These are phyloP conservation scores for Ramaria sp. DNA, from an alignment of 768 basidiomycete species.

Conservation along the genomic window DNA sequence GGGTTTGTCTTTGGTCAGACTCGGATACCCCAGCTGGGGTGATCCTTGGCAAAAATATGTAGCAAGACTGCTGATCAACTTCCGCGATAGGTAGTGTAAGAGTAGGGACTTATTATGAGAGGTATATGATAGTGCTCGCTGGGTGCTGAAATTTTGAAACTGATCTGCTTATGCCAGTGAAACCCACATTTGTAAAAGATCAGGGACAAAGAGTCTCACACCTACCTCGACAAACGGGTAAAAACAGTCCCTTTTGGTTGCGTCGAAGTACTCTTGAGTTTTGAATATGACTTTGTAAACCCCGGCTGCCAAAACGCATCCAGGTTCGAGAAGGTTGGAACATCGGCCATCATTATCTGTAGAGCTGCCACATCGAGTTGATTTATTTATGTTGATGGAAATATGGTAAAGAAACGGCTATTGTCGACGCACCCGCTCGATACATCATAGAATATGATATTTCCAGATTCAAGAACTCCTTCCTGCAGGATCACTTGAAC, in stretches of 20 bases:
- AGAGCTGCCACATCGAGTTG: conserved; percentile 28
- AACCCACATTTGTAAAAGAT: background rate
- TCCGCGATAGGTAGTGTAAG: conserved; percentile 89
- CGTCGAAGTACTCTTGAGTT: conserved; percentile 73
- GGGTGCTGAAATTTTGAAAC: conserved; percentile 61
- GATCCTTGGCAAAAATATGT: no score
- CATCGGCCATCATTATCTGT: conserved; percentile 84
- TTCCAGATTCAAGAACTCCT: conserved; percentile 22
- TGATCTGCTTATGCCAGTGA: conserved; percentile 40
- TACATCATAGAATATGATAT: conserved; percentile 38
- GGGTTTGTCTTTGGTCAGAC: no score
- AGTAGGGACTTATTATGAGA: conserved; percentile 83
- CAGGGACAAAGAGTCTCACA: background rate
- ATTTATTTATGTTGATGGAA: conserved; percentile 8
- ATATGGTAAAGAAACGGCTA: no score
- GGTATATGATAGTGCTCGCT: conserved; percentile 86
- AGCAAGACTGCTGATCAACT: conserved; percentile 33
- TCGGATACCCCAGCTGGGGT: no score
- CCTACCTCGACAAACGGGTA: conserved; percentile 86
- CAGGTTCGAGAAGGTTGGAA: conserved; percentile 51
- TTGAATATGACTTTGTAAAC: conserved; percentile 81
- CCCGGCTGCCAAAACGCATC: conserved; percentile 42
- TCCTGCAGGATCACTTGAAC: conserved; percentile 56
- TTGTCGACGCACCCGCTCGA: conserved; percentile 44
- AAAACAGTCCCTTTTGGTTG: conserved; percentile 53